phyloP scores from a whole-genome alignment of 202 grass and related monocot genomes.

The Setaria viridis region DNA sequence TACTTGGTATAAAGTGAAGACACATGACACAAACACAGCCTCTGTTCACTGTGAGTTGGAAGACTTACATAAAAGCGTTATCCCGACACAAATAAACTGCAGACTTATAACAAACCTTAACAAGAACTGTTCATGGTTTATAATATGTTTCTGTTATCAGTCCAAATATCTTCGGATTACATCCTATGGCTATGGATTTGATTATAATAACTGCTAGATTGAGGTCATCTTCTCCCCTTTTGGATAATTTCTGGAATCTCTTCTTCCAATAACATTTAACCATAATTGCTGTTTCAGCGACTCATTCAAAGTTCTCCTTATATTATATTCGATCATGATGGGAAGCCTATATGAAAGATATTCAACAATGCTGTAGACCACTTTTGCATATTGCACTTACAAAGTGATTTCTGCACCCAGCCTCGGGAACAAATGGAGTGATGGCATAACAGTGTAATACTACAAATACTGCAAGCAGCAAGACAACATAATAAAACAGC shows the following conservation, averaged over 20 bases:
- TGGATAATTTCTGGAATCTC: background rate
- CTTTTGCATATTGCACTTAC: background rate
- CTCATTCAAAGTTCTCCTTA: background rate
- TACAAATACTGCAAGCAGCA: constrained; percentile 26
- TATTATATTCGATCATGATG: background rate
- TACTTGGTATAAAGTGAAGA: constrained; percentile 8
- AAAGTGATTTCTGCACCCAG: background rate
- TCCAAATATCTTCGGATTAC: constrained; percentile 8
- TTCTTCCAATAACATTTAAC: constrained; percentile 1
- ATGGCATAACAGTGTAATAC: constrained; percentile 8
- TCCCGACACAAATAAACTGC: background rate
- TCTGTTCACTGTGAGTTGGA: background rate
- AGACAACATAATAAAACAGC: constrained; percentile 32
- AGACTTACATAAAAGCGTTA: background rate
- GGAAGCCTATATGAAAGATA: constrained; percentile 13
- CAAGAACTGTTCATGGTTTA: background rate
- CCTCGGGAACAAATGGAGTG: constrained; percentile 27
- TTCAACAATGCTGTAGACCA: background rate
- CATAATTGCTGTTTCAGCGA: background rate
- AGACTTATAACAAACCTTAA: constrained; percentile 2
- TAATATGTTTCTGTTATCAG: background rate
- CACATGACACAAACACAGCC: background rate
- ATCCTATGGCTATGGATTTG: background rate
- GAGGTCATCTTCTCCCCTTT: background rate
- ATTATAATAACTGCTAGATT: constrained; percentile 3